Percentiles rank a stretch among this genome's conserved stretches.
Conservation (phyloP, 202 grass and related monocot species). For the Panicum hallii region DNA sequence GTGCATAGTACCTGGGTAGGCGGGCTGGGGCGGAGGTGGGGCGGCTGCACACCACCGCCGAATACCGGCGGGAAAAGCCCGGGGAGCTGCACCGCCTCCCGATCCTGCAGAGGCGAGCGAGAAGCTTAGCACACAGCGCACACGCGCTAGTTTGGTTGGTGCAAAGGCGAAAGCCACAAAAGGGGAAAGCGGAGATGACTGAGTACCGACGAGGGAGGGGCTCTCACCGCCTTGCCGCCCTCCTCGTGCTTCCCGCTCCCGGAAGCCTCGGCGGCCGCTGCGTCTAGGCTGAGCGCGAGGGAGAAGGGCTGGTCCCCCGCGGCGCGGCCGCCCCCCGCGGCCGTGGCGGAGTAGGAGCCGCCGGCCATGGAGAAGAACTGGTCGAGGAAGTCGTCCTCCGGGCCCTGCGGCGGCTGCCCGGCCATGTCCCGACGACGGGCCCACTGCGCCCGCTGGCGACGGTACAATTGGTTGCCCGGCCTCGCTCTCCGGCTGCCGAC, state of each 20-base stretch:
- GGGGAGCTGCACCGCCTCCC: conserved; percentile 68
- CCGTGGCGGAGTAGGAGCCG: conserved; percentile 44
- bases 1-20: conserved; percentile 61
- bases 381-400: conserved; percentile 92
- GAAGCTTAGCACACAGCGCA: conserved; percentile 24
- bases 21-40: conserved; percentile 74
- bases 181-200: conserved; percentile 42
- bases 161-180: conserved; percentile 39
- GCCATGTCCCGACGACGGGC: conserved; percentile 45
- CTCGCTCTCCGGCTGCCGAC: conserved; percentile 6
- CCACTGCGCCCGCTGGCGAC: conserved; percentile 35
- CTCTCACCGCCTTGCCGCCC: conserved; percentile 44
- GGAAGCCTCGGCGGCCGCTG: conserved; percentile 58
- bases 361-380: conserved; percentile 78
- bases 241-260: conserved; percentile 63
- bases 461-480: not conserved
- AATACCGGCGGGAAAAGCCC: conserved; percentile 81
- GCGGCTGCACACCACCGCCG: conserved; percentile 61
- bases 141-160: conserved; percentile 16
- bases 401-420: conserved; percentile 54
- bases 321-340: conserved; percentile 35
- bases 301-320: conserved; percentile 71
- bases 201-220: not conserved
- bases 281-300: conserved; percentile 88
- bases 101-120: conserved; percentile 63